Base-by-base conservation (phyloP, 139 green algal species). In the Chlamydomonas sphaeroides region DNA sequence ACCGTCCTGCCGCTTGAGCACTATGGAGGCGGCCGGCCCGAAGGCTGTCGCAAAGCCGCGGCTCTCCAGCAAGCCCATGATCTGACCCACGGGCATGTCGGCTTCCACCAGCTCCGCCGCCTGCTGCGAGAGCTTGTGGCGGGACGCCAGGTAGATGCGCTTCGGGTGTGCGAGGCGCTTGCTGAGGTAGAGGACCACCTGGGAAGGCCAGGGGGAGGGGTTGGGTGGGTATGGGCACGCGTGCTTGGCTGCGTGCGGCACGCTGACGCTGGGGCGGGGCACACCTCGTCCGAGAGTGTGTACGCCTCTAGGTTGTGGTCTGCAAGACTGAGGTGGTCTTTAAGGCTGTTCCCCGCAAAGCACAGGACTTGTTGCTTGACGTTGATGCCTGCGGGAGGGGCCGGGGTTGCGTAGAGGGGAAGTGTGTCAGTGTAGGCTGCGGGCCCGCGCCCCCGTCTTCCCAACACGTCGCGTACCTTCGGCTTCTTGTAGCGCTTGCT, bases 161-260 rank as follows among this genome's bases (percentile, higher is more conserved):
- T 87, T 87, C n/a, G 86, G 86, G 1, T 62, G 5, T 0, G 66
- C 48, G 2, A 85, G 72, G 38, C 56, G 65, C 66, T 83, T 81
- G n/a, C 70, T 72, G 23, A 90, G 73, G 72, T 90, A 90, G 15
- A 90, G 67, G 1, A 90, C 86, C 0, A 90, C 86, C 86, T 90
- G 70, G 8, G 70, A 23, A 14, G 6, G 49, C 5, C 18, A 2
- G 2, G 23, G 48, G 33, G 30, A 41, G 15, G 42, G 15, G 42
- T 30, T 18, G 30, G 28, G 30, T 4, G 39, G 26, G 26, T 49
- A 21, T 33, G 65, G 65, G 65, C 10, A 48, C 35, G 33, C 1
- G 32, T 68, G 26, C 49, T 57, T 57, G 49, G 17, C 49, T 18
- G 48, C 48, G 48, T 17, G 48, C 48, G 48, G 11, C 14, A 11